A percentile compares a stretch with the other conserved stretches of the same genome.
phyloP scores from a whole-genome alignment of 352 stramenopile genomes.

The Elongisporangium prolatum region DNA sequence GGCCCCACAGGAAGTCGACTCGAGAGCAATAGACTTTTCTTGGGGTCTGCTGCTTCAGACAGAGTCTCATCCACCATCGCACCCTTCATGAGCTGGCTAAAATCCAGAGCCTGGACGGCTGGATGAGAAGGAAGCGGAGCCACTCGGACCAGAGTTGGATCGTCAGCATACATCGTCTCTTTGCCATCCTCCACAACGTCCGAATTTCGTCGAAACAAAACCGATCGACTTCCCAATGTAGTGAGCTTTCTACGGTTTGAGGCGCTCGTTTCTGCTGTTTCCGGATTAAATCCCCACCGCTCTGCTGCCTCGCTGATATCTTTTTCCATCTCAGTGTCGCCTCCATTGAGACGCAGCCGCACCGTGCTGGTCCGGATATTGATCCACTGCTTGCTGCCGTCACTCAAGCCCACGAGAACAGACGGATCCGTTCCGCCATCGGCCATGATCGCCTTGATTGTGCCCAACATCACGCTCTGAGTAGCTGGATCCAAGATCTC shows the following conservation, averaged over 20 bases:
- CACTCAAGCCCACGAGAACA: constrained; percentile 23
- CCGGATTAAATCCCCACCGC: background rate
- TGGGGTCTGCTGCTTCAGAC: constrained; percentile 5
- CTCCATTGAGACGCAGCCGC: constrained; percentile 21
- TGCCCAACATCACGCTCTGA: constrained; percentile 16
- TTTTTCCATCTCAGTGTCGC: background rate
- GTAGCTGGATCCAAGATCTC: constrained; percentile 20
- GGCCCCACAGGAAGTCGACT: constrained; percentile 13
- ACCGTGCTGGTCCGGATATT: constrained; percentile 17
- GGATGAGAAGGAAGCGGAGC: background rate
- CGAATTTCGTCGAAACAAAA: background rate
- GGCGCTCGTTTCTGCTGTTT: background rate
- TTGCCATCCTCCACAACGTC: background rate
- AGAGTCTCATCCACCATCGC: constrained; percentile 1
- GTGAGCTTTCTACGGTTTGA: background rate
- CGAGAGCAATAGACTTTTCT: background rate
- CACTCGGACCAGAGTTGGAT: background rate
- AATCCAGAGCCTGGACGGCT: background rate
- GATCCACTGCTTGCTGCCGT: constrained; percentile 21
- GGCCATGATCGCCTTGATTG: constrained; percentile 12
- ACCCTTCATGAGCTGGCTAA: constrained; percentile 2
- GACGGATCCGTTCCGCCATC: constrained; percentile 5
- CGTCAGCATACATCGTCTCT: background rate
- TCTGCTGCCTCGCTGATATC: background rate
- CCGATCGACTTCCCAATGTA: background rate